A percentile compares a stretch with the other conserved stretches of the same genome.
Conservation (phyloP, 164 flowering plant species). For the Tetracentron sinense region DNA sequence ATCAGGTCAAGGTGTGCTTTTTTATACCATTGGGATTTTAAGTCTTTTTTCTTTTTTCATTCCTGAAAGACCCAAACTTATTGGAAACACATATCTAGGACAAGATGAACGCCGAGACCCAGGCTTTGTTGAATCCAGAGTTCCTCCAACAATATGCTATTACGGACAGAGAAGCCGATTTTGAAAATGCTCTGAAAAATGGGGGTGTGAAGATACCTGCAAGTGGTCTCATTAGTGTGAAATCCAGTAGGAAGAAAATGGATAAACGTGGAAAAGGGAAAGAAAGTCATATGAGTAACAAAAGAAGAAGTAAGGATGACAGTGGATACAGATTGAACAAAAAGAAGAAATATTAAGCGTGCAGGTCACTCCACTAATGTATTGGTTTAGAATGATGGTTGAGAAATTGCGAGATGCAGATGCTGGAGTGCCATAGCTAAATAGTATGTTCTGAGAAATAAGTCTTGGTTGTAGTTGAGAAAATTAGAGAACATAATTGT, state of each 20-base stretch:
- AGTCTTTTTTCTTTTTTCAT: neutral
- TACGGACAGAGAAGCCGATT: constrained; percentile 56
- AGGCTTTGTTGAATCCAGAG: constrained; percentile 50
- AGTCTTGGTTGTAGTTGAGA: neutral
- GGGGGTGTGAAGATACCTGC: constrained; percentile 49
- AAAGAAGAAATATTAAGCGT: constrained; percentile 40
- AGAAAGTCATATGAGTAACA: constrained; percentile 35
- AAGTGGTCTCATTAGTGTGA: constrained; percentile 70
- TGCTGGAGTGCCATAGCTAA: neutral
- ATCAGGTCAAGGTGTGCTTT: constrained; percentile 55
- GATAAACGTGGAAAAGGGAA: constrained; percentile 41
- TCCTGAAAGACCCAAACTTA: neutral
- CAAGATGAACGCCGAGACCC: constrained; percentile 57
- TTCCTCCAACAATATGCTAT: constrained; percentile 71
- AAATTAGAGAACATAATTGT: neutral
- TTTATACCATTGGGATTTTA: neutral
- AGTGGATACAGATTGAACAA: constrained; percentile 47
- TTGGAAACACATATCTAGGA: constrained; percentile 38
- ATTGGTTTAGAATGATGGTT: neutral
- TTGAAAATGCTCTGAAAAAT: constrained; percentile 64
- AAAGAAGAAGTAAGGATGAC: constrained; percentile 48
- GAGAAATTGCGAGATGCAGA: neutral
- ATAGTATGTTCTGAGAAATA: neutral
- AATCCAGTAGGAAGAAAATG: constrained; percentile 39
- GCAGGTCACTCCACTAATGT: too few relatives aligned